Base-by-base conservation (phyloP, 257 asterid species). In the Solanum sejunctum region DNA sequence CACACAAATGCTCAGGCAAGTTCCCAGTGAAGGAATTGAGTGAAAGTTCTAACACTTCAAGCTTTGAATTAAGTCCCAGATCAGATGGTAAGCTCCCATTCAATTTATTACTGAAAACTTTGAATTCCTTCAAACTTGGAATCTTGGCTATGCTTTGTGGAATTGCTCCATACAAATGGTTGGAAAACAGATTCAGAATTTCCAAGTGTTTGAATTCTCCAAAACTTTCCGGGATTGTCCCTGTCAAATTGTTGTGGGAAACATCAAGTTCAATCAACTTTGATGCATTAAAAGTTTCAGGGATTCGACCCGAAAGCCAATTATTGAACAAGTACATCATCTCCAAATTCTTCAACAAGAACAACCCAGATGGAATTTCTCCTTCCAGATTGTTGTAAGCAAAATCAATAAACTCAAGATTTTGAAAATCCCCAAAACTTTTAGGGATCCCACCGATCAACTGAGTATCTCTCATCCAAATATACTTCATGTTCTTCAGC, bases 1-100 rank as follows among this genome's bases (percentile, higher is more conserved):
- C 89, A 79, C 99, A 96, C 43, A 96, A 72, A 84, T 93, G 89
- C 18, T 87, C 94, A 52, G 99, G 99, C 70, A 96, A 52, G 49
- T 21, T 89, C 41, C 98, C 99, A 9, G 80, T 90, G 92, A 96
- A 93, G 6, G 64, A 89, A 69, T 96, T 96, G 13, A 89, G 84
- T 49, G 92, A 90, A 84, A 95, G 95, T 85, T 96, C 98, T 49
- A 96, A 89, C 4, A 85, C 86, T 84, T 90, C 92, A 36, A 96
- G 98, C 51, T 73, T 88, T 0, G 97, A 95, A 87, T 91, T 89
- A 64, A 72, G 87, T 64, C 99, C 99, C 78, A 96, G 56, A 21
- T 88, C 92, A 18, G 93, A 93, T 10, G 99, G 99, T 80, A 96
- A 78, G 16, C 26, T 45, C 7, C 99, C 98, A 70, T 86, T 92